Evolutionary conservation across 306 rosid species (phyloP).

Genomic region (Calophaca sinica): DNA sequence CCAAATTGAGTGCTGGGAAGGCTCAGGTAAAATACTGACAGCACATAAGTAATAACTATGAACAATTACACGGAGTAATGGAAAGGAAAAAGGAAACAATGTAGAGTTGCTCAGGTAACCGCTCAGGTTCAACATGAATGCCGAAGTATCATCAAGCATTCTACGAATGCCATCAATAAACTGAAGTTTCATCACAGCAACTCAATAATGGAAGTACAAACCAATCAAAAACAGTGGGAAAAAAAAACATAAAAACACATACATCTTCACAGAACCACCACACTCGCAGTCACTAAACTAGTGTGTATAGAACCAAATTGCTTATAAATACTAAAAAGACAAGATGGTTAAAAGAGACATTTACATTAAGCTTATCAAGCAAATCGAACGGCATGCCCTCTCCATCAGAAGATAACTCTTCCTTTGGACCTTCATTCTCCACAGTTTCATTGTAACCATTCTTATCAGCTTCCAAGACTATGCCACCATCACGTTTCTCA

Average conservation of each 20-base stretch:
- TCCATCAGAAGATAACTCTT: constrained; percentile 51
- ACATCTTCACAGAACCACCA: neutral
- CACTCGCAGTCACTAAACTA: neutral
- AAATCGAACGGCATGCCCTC: constrained; percentile 45
- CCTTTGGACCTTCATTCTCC: constrained; percentile 48
- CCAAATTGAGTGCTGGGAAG: no score
- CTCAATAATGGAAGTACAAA: constrained; percentile 13
- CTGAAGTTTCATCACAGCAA: constrained; percentile 43
- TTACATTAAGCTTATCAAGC: constrained; percentile 48
- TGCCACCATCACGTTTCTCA: constrained; percentile 46
- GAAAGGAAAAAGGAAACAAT: neutral
- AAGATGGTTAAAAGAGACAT: constrained; percentile 19
- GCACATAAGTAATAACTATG: no score
- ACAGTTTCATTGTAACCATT: constrained; percentile 36
- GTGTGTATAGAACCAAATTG: no score
- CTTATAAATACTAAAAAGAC: neutral
- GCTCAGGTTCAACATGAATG: constrained; percentile 55
- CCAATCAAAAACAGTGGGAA: neutral
- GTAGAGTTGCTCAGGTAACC: constrained; percentile 56
- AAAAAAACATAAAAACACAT: neutral
- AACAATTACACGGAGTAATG: no score
- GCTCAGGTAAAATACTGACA: no score
- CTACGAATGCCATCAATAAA: constrained; percentile 42
- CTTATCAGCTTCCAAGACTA: constrained; percentile 37
- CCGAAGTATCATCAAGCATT: constrained; percentile 51